Evolutionary conservation across 495 filamentous ascomycete species (phyloP).

Genomic region (Pyronema domesticum): DNA sequence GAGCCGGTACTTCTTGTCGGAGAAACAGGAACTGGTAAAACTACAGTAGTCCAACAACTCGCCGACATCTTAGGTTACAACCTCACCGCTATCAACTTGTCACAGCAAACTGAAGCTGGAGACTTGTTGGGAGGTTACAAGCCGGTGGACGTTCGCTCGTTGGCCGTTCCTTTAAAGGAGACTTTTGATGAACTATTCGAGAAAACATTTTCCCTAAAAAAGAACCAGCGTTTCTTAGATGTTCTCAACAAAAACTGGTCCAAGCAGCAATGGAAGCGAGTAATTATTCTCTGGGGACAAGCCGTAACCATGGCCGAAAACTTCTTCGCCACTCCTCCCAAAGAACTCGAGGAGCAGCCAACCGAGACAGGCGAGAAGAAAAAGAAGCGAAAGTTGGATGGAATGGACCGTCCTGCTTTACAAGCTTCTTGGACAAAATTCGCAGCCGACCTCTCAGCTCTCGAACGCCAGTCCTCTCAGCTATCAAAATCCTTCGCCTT

Average conservation of each 20-base stretch:
- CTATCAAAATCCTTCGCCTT: conserved; percentile 77
- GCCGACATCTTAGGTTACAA: conserved; percentile 64
- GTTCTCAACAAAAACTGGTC: conserved; percentile 59
- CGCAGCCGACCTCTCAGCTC: conserved; percentile 50
- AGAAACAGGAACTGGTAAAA: conserved; percentile 97
- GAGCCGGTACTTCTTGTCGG: conserved; percentile 89
- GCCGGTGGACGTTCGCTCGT: conserved; percentile 71
- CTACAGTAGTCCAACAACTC: conserved; percentile 81
- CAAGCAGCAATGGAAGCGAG: conserved; percentile 65
- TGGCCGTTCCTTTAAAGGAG: conserved; percentile 79
- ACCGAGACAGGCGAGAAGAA: conserved; percentile 36
- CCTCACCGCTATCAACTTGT: conserved; percentile 79
- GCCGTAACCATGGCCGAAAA: conserved; percentile 70
- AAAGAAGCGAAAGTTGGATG: conserved; percentile 59
- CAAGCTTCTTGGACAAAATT: conserved; percentile 66
- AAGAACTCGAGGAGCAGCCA: conserved; percentile 23
- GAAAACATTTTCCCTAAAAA: conserved; percentile 63
- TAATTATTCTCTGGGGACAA: conserved; percentile 73
- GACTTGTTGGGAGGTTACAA: conserved; percentile 93
- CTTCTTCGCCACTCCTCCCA: conserved; percentile 33
- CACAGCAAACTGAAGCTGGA: conserved; percentile 88
- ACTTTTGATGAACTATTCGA: conserved; percentile 81
- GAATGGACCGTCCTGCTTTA: conserved; percentile 42
- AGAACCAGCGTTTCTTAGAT: conserved; percentile 72
- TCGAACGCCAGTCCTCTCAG: conserved; percentile 63